Evolutionary conservation across 2,329 filamentous ascomycete genomes (phyloP), one percentile per base, ranked within the genome.

Genomic region (Akanthomyces dipterigenus): DNA sequence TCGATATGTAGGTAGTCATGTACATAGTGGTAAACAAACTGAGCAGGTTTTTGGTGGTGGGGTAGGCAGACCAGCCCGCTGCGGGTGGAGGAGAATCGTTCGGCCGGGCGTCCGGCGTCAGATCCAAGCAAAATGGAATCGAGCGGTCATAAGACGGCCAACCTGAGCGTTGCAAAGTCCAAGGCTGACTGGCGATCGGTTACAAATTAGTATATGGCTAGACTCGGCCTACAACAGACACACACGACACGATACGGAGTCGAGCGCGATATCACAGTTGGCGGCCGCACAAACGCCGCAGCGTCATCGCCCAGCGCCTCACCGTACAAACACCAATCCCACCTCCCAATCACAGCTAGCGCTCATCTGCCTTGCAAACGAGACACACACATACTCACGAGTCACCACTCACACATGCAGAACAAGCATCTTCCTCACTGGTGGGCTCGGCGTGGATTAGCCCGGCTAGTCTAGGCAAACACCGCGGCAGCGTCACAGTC

Each of bases 1-100:
- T 38, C 22, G 45, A n/a, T 60, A n/a, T n/a, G n/a, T n/a, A n/a
- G 18, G 38, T 31, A 59, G 50, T 3, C 11, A 22, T 42, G 16
- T 16, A 24, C 26, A 49, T 8, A 34, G 18, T 31, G 7, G 20
- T 7, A 24, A 20, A 24, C n/a, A 34, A 18, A 24, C 12, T 1
- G 49, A 36, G 34, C 24, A 34, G 42, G n/a, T 20, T 20, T 20
- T 3, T 24, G 26, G 22, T 4, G 24, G 51, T n/a, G 38, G 51
- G 49, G 49, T 12, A 18, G 49, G 22, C n/a, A 24, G 49, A 38
- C 12, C 31, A 18, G 18, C 18, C 22, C 24, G 36, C 34, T 22
- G 22, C 36, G 12, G 53, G 53, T 55, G 53, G 53, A 55, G 53
- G 53, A 55, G 53, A 55, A 31, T 43, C 24, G 53, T 55, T 55